Conservation (phyloP, 805 yeast genomes). For the Candida gorgasii region DNA sequence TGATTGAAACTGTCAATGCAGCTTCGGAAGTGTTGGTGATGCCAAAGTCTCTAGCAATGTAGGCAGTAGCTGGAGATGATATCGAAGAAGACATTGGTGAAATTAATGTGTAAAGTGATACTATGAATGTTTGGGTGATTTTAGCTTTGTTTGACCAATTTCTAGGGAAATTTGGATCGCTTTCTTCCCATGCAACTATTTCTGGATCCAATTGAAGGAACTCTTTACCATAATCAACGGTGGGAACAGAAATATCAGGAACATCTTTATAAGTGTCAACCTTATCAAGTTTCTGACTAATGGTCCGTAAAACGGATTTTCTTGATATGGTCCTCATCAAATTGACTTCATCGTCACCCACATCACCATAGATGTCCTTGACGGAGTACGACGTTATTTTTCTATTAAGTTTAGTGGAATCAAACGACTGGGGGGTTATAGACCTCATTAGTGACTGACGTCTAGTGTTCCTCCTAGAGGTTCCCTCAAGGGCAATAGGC, state of each 20-base stretch:
- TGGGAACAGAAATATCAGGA: conserved; percentile 23
- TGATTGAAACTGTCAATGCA: conserved; percentile 37
- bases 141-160: conserved; percentile 32
- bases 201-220: conserved; percentile 37
- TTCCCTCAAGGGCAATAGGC: conserved; percentile 10
- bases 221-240: conserved; percentile 32
- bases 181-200: conserved; percentile 33
- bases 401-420: conserved; percentile 9
- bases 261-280: conserved; percentile 19
- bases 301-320: conserved; percentile 43
- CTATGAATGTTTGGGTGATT: conserved; percentile 24
- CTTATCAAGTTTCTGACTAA: conserved; percentile 27
- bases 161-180: conserved; percentile 36
- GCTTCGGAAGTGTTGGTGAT: conserved; percentile 25
- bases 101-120: conserved; percentile 36
- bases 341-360: conserved; percentile 35
- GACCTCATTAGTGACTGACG: conserved; percentile 10
- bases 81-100: conserved; percentile 45
- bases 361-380: conserved; percentile 42
- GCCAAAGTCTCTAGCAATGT: conserved; percentile 29
- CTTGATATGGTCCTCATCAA: conserved; percentile 46
- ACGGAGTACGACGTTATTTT: conserved; percentile 23
- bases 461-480: neutral
- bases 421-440: conserved; percentile 13
- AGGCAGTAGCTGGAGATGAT: conserved; percentile 35